Evolutionary conservation across 2,329 filamentous ascomycete species (phyloP).

Genomic region (Sarocladium oryzae): DNA sequence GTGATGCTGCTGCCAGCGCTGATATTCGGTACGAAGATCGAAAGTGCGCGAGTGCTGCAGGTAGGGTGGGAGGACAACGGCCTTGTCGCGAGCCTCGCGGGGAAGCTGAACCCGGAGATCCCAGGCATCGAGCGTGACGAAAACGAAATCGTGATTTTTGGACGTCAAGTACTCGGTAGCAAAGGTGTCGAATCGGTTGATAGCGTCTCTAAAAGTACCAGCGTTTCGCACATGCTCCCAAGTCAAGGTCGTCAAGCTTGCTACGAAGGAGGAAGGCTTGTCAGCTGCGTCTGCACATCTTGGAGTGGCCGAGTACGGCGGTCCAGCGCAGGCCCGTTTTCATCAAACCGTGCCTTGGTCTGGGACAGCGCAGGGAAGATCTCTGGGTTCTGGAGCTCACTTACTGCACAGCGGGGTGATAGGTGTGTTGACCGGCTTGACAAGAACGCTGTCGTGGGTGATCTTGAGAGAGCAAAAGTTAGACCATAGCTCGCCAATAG

Average conservation of each 20-base stretch:
- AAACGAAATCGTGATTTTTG: slow-evolving; percentile 94
- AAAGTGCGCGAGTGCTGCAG: slow-evolving; percentile 97
- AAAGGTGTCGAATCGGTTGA: slow-evolving; percentile 91
- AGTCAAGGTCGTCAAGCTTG: slow-evolving; percentile 92
- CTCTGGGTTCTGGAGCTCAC: slow-evolving; percentile 34
- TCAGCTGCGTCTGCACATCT: neutral
- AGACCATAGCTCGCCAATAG: slow-evolving; percentile 11
- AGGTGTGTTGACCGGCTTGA: slow-evolving; percentile 97
- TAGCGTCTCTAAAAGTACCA: slow-evolving; percentile 93
- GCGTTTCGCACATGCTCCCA: slow-evolving; percentile 99
- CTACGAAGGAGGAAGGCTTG: slow-evolving; percentile 38
- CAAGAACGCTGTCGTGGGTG: slow-evolving; percentile 89
- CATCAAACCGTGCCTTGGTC: neutral
- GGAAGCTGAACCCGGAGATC: slow-evolving; percentile 96
- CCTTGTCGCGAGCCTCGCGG: slow-evolving; percentile 95
- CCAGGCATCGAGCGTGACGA: slow-evolving; percentile 97
- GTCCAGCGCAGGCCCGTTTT: neutral
- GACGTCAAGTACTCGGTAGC: slow-evolving; percentile 84
- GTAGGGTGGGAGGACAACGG: slow-evolving; percentile 91
- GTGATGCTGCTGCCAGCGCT: slow-evolving; percentile 97
- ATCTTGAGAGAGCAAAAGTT: slow-evolving; percentile 49
- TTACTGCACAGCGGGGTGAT: slow-evolving; percentile 98
- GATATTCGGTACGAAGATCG: slow-evolving; percentile 93
- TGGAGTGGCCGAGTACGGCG: neutral
- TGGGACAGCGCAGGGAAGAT: neutral